These are phyloP conservation scores for Heterobasidion irregulare DNA, from an alignment of 1,284 basidiomycete species.

Conservation along the genomic window DNA sequence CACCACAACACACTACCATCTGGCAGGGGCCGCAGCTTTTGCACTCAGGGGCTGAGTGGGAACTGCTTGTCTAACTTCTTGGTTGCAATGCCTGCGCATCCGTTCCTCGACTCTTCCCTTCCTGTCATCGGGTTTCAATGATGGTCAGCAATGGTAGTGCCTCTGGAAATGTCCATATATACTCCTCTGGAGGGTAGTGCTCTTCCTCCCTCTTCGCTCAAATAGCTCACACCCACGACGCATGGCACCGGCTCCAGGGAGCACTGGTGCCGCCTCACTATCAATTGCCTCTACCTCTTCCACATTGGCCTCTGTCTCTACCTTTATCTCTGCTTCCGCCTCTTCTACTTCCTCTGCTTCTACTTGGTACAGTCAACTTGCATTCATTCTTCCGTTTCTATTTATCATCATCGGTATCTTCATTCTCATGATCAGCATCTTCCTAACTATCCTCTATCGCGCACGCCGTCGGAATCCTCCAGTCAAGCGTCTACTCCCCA, in stretches of 20 bases:
- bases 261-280: neutral
- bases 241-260: neutral
- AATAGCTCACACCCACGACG: neutral
- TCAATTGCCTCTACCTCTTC: neutral
- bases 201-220: neutral
- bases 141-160: neutral
- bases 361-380: neutral
- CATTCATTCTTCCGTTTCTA: neutral
- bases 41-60: neutral
- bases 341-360: neutral
- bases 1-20: neutral
- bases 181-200: neutral
- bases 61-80: neutral
- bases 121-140: neutral
- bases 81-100: neutral
- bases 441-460: neutral
- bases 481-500: neutral
- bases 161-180: neutral
- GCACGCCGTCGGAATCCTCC: neutral
- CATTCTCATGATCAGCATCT: neutral
- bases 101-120: neutral
- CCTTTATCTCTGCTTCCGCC: neutral
- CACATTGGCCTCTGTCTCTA: neutral
- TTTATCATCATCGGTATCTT: neutral
- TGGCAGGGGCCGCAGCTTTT: neutral